Evolutionary conservation across 331 rosid species (phyloP), one percentile per base, ranked within the genome.

Genomic region (Prunus yedoensis): DNA sequence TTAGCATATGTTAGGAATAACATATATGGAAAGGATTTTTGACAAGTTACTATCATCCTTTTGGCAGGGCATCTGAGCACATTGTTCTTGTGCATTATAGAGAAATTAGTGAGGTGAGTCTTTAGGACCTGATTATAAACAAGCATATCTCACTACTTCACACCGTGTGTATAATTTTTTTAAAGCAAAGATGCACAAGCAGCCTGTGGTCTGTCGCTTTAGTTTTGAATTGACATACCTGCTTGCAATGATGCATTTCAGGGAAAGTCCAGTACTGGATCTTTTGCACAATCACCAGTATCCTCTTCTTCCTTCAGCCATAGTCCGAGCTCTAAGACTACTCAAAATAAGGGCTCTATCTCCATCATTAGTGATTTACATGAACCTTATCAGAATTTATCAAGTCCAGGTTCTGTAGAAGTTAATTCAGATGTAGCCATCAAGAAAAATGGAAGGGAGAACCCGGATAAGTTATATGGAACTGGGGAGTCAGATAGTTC

Each of bases 81-180:
- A 78, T 95, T 75, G 99, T 92, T 85, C 94, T 95, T 30, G 99
- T 95, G 65, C 99, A 95, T 79, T 95, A 95, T 80, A 89, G 98
- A 84, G 91, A 92, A 54, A 91, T 86, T 64, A 86, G 77, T 73
- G 90, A 89, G 94, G 99, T 92, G 81, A 89, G 89, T 81, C 78
- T 75, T 72, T 69, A 53, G 30, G 74, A 71, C 78, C 78, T 75
- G 75, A 71, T 67, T 58, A 62, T 78, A 74, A 78, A 80, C 66
- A 50, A 53, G 57, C 66, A 71, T 71, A 56, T 71, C 35, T 56
- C 75, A 56, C 52, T 60, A 25, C 66, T 13, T 14, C 16, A 14
- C 20, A 60, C 66, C 16, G 1, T 35, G 41, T 35, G 41, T 35
- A 35, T 1, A 35, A 35, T 35, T 35, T 35, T 35, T 35, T 35